phyloP scores from a whole-genome alignment of 352 stramenopile genomes.

The Globisporangium polare region DNA sequence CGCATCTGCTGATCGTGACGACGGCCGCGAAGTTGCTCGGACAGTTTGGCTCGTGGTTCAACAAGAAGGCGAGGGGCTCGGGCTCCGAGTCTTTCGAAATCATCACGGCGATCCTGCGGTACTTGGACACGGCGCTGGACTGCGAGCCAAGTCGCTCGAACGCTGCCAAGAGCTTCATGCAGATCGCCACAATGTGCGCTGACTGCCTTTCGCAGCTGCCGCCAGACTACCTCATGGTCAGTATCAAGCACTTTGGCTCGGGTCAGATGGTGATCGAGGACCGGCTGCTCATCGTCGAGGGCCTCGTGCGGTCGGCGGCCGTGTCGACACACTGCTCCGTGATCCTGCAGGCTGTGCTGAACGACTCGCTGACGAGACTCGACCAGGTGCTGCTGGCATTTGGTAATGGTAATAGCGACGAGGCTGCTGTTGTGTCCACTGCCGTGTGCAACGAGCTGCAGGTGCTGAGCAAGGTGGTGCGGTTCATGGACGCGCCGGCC shows the following conservation, averaged over 20 bases:
- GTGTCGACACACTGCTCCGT: constrained; percentile 41
- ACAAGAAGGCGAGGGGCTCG: constrained; percentile 29
- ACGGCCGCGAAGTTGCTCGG: constrained; percentile 46
- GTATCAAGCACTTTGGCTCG: constrained; percentile 40
- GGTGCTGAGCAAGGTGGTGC: constrained; percentile 59
- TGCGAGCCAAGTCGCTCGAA: constrained; percentile 32
- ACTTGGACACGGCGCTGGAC: constrained; percentile 45
- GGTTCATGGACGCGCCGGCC: constrained; percentile 57
- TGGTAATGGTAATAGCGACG: constrained; percentile 15
- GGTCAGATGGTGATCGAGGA: constrained; percentile 40
- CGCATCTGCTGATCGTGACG: constrained; percentile 40
- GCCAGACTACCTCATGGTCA: constrained; percentile 36
- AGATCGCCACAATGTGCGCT: constrained; percentile 50
- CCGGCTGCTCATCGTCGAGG: constrained; percentile 62
- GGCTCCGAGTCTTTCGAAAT: constrained; percentile 30
- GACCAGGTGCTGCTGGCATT: constrained; percentile 39
- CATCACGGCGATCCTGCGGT: constrained; percentile 43
- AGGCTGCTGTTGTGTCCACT: constrained; percentile 11
- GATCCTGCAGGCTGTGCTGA: constrained; percentile 48
- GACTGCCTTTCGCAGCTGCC: constrained; percentile 41
- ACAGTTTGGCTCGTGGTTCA: constrained; percentile 60
- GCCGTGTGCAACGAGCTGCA: constrained; percentile 56
- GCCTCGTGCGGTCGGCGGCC: constrained; percentile 47
- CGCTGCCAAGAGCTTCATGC: constrained; percentile 72
- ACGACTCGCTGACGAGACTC: constrained; percentile 43